These are phyloP conservation scores for Tolypocladium album DNA, from an alignment of 2,329 filamentous ascomycete genomes.

Conservation along the genomic window DNA sequence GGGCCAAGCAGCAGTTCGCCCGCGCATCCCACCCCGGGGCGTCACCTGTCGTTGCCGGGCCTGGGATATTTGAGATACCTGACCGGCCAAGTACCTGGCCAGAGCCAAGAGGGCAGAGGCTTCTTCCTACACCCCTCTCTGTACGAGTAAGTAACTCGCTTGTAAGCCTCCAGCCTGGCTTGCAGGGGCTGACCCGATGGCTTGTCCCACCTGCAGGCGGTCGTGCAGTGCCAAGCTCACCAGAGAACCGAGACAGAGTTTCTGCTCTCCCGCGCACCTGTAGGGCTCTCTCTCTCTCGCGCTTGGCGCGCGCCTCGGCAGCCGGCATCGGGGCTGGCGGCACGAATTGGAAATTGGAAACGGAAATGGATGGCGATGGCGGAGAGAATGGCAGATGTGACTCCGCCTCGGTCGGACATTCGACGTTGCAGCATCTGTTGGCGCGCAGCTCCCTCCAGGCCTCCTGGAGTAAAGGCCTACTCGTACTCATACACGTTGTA, in stretches of 20 bases:
- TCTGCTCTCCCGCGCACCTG: neutral
- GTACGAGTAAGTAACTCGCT: neutral
- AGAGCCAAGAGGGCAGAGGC: neutral
- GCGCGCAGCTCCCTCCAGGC: neutral
- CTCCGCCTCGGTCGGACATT: neutral
- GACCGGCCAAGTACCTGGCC: neutral
- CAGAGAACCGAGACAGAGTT: neutral
- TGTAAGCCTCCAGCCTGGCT: neutral
- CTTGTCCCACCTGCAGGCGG: neutral
- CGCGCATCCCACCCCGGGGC: neutral
- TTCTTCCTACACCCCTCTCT: neutral
- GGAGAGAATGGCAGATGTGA: neutral
- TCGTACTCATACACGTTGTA: too few relatives aligned
- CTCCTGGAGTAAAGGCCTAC: neutral
- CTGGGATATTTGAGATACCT: neutral
- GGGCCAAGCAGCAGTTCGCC: neutral
- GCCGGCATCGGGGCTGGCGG: neutral
- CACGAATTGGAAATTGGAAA: neutral
- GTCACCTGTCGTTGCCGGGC: neutral
- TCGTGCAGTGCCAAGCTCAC: neutral
- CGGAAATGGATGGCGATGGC: neutral
- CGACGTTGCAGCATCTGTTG: neutral
- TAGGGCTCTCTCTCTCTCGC: neutral
- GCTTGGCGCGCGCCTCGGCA: neutral
- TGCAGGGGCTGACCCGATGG: neutral